Base-by-base conservation (phyloP, 2,329 filamentous ascomycete species). In the Aspergillus luchuensis region DNA sequence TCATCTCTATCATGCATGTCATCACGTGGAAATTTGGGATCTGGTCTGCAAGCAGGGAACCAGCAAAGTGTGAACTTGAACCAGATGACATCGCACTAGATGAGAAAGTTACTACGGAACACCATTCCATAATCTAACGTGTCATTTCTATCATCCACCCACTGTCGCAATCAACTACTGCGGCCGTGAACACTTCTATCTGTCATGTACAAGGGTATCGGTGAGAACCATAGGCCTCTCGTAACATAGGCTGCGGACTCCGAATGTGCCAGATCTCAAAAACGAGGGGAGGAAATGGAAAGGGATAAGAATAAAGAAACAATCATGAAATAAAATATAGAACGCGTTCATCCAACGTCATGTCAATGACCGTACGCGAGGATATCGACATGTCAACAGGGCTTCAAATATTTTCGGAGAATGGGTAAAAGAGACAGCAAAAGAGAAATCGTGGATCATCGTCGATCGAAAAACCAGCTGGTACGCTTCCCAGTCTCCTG, bases 401-500 rank as follows among this genome's bases (percentile, higher is more conserved):
- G 33, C 47, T 60, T 66, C 63, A 67, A 64, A 63, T 66, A 68
- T 67, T 59, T 63, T 62, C 66, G 62, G 56, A 52, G 62, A 63
- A 63, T 54, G 65, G 66, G 60, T 68, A 69, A 61, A 66, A 69
- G 38, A 69, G 59, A 61, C 62, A 69, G 52, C 64, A 69, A 61
- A 69, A 69, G 61, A 68, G 63, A 64, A 68, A 67, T 67, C 65
- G 66, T 66, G 65, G 66, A 73, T 76, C 67, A 78, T 74, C 76
- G 74, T 66, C 75, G 73, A 68, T 81, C 75, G 68, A 81, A 81
- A 69, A 82, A 81, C 80, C 80, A 82, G 71, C 79, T 82, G 59
- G 83, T 91, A 54, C 83, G 86, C 61, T 89, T 92, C 69, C 83
- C 85, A 2, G 89, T 85, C 41, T 90, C 87, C 67, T 89, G 91